Evolutionary conservation across 2,329 filamentous ascomycete genomes (phyloP), one percentile per base, ranked within the genome.

Genomic region (Pyricularia grisea): DNA sequence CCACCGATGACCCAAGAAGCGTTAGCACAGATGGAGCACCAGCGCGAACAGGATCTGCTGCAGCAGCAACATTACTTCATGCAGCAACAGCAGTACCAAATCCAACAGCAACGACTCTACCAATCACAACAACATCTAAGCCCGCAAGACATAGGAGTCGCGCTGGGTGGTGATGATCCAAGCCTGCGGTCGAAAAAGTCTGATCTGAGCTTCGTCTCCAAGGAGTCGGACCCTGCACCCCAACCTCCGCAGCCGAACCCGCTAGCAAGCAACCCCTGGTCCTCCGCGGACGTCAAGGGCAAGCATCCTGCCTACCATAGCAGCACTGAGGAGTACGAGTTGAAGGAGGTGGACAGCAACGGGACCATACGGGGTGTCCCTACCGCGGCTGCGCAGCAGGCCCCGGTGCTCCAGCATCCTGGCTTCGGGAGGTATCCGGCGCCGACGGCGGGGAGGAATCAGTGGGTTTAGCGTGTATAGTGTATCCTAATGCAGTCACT

Each of bases 341-440:
- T 86, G 74, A 78, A 81, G 33, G 78, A 82, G 68, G 82, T 84
- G 0, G 77, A 82, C 36, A 75, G 74, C 64, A 77, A 75, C 27
- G 78, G 75, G 4, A 77, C 75, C 30, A 72, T 25, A 33, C 69
- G 6, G n/a, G 58, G 58, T n/a, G 30, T 27, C 12, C 68, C 11
- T 36, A 23, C 28, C 17, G 61, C 31, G 3, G 66, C 66, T 23
- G 25, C 66, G 65, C 75, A 67, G 70, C 71, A 80, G 67, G 77
- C 82, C 3, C 83, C 84, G 0, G 75, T 81, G 28, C 74, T 85
- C 60, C 77, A 78, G 28, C 83, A 85, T 67, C 83, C 83, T 0
- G 83, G 82, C 0, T 81, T 82, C 65, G 81, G 82, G 20, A 77
- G 82, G 70, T 75, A 78, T 30, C 63, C 42, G 17, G 33, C 63